Conservation (phyloP, 805 yeast genomes). For the Barnettozyma sucrosica region DNA sequence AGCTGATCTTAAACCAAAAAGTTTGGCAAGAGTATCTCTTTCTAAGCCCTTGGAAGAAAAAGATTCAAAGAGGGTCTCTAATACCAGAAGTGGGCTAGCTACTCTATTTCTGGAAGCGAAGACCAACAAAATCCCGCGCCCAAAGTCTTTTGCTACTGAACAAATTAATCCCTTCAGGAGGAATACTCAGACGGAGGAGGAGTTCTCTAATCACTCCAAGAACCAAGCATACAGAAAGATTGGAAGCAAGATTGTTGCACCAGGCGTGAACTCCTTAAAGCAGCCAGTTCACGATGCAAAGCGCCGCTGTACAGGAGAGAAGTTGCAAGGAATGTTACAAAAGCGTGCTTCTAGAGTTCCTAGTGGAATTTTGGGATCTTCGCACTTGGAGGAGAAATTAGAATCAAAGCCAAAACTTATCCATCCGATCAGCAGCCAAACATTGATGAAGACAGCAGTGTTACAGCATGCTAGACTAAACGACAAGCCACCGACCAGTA, state of each 20-base stretch:
- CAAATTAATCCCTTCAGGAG: constrained; percentile 1
- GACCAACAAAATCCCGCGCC: constrained; percentile 11
- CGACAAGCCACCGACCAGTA: constrained; percentile 10
- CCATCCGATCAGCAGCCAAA: constrained; percentile 13
- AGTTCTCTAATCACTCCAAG: constrained; percentile 1
- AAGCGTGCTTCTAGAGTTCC: constrained; percentile 26
- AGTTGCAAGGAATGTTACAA: constrained; percentile 16
- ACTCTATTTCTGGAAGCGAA: constrained; percentile 18
- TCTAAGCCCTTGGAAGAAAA: constrained; percentile 17
- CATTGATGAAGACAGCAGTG: constrained; percentile 30
- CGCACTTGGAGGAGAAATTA: not conserved
- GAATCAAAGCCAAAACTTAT: constrained; percentile 9
- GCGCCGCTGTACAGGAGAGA: constrained; percentile 25
- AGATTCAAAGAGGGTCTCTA: constrained; percentile 16
- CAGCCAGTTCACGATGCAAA: constrained; percentile 18
- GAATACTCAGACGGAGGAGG: constrained; percentile 22
- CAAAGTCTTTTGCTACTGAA: constrained; percentile 19
- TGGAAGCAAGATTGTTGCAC: constrained; percentile 22
- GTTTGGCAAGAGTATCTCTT: constrained; percentile 21
- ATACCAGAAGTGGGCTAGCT: constrained; percentile 17
- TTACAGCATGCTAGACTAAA: constrained; percentile 28
- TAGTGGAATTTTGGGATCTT: constrained; percentile 5
- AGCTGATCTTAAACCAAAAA: constrained; percentile 9
- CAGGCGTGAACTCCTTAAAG: constrained; percentile 13
- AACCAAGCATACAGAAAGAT: constrained; percentile 22